Conservation (phyloP, 2,329 filamentous ascomycete species). For the Zymoseptoria crescenta region DNA sequence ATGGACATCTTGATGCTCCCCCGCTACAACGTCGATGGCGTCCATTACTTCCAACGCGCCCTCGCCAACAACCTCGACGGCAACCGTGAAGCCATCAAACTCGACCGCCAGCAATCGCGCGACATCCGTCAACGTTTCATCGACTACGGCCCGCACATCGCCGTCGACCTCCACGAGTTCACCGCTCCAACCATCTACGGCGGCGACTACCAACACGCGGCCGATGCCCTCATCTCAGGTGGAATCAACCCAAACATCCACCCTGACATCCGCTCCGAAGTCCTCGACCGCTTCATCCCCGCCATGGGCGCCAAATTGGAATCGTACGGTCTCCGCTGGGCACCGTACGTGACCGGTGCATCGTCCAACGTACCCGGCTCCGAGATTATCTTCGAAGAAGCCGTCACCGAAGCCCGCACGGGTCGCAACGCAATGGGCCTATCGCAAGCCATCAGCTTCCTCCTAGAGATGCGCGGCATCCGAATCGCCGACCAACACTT, state of each 20-base stretch:
- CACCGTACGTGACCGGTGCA: constrained; percentile 27
- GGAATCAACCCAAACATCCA: constrained; percentile 19
- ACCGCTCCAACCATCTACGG: constrained; percentile 22
- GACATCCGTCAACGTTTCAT: constrained; percentile 27
- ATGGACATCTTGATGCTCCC: constrained; percentile 25
- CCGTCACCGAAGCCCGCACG: constrained; percentile 11
- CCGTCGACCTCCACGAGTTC: constrained; percentile 32
- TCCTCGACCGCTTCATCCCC: constrained; percentile 25
- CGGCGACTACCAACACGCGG: constrained; percentile 25
- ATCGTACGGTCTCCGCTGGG: constrained; percentile 27
- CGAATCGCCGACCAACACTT: constrained; percentile 17
- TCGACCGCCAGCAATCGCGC: constrained; percentile 25
- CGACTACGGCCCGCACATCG: constrained; percentile 26
- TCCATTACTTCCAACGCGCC: constrained; percentile 19
- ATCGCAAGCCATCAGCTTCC: constrained; percentile 13
- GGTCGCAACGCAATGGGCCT: constrained; percentile 15
- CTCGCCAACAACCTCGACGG: constrained; percentile 19
- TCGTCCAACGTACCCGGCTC: constrained; percentile 10
- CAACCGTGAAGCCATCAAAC: constrained; percentile 23
- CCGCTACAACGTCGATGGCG: constrained; percentile 15
- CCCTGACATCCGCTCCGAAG: constrained; percentile 25
- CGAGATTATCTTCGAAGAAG: constrained; percentile 12
- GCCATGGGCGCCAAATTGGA: constrained; percentile 23
- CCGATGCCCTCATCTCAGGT: constrained; percentile 25
- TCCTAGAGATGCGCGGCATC: constrained; percentile 15